Evolutionary conservation across 2,329 filamentous ascomycete species (phyloP), one percentile per base, ranked within the genome.

Genomic region (Venturiaceae sp.): DNA sequence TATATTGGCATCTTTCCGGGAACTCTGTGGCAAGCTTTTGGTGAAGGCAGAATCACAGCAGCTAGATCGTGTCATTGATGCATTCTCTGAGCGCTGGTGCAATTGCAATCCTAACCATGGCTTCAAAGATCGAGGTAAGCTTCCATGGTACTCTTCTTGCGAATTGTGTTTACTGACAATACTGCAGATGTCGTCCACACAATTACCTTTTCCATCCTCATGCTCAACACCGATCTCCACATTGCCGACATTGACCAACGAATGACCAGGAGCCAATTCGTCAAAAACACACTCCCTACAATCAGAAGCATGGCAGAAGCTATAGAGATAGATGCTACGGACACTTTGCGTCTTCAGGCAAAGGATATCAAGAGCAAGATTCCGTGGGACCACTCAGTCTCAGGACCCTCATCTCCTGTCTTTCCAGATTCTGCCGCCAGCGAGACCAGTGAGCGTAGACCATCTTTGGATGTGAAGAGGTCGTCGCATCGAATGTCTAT

Each of bases 181-280:
- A 33, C 8, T 66, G 9, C 11, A 88, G 92, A 97, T 75, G 88
- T 97, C 53, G 92, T 99, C 19, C 92, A 99, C 71, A 96, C 92
- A 26, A 95, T 97, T 63, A 95, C 90, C 74, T 99, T 97, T 72
- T 96, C 94, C 1, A 84, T 99, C 63, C 86, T 99, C 68, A 80
- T 99, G 11, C 80, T 99, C 62, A 99, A 99, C 67, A 99, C 94
- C 34, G 94, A 99, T 75, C 78, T 99, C 58, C 92, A 99, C 67
- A 73, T 97, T 67, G 94, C 92, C 60, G 92, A 97, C 68, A 96
- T 97, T 65, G 91, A 95, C 62, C 85, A 88, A 66, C 95, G 95
- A 76, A 99, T 99, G 94, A 97, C 92, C 1, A 84, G 88, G 58
- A 86, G 81, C 62, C 92, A 97, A 67, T 99, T 97, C 67, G 83